These are phyloP conservation scores for Phellopilus nigrolimitatus DNA, from an alignment of 1,284 basidiomycete genomes.

Conservation along the genomic window DNA sequence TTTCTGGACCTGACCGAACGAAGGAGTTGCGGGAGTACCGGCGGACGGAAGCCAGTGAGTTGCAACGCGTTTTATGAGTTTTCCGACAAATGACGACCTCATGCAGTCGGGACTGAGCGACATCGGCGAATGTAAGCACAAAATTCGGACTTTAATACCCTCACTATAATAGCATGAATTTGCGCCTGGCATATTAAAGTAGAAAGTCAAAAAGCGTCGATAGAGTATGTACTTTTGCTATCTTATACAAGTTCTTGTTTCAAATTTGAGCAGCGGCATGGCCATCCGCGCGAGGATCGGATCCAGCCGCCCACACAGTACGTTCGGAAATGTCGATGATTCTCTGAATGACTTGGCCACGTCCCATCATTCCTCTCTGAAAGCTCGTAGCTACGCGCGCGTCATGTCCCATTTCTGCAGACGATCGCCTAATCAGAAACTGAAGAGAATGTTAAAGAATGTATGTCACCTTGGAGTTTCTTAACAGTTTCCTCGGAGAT, in stretches of 20 bases:
- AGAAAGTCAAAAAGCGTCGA: not conserved
- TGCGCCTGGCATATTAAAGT: constrained; percentile 4
- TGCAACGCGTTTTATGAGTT: not conserved
- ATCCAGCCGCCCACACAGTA: constrained; percentile 84
- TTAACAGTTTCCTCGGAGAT: constrained; percentile 58
- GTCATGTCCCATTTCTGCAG: constrained; percentile 81
- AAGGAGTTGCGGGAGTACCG: constrained; percentile 79
- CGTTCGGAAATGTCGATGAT: constrained; percentile 59
- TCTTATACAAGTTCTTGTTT: constrained; percentile 18
- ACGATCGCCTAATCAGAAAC: constrained; percentile 1
- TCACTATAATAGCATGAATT: constrained; percentile 1
- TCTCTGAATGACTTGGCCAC: constrained; percentile 90
- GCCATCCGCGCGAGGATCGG: constrained; percentile 84
- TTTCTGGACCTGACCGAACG: constrained; percentile 76
- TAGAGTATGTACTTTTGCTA: not conserved
- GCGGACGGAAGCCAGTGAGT: constrained; percentile 60
- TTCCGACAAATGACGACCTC: constrained; percentile 6
- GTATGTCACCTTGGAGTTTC: constrained; percentile 52
- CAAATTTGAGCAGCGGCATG: constrained; percentile 86
- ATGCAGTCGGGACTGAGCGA: constrained; percentile 60
- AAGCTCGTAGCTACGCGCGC: constrained; percentile 61
- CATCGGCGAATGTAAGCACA: constrained; percentile 60
- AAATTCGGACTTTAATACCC: constrained; percentile 3
- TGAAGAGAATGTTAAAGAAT: constrained; percentile 2
- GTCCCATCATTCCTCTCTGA: constrained; percentile 72